Conservation (phyloP, 2,329 filamentous ascomycete species). For the Neopestalotiopsis sp. region DNA sequence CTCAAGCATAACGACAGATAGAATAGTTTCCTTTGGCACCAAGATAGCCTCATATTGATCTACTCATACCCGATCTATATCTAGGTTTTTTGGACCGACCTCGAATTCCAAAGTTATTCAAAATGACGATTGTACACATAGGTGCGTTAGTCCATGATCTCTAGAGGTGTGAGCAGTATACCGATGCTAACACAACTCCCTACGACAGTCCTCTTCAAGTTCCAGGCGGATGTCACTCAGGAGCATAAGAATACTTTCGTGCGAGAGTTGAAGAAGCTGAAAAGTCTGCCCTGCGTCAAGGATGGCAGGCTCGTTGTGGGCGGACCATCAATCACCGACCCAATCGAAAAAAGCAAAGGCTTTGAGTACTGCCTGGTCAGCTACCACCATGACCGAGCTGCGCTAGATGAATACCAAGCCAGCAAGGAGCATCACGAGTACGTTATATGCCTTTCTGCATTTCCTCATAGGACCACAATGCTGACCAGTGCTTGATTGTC, state of each 20-base stretch:
- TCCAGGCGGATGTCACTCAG: constrained; percentile 44
- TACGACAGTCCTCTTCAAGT: constrained; percentile 54
- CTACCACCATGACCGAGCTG: constrained; percentile 51
- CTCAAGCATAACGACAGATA: background rate
- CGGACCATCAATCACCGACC: constrained; percentile 56
- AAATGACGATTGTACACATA: constrained; percentile 8
- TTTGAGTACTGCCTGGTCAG: constrained; percentile 57
- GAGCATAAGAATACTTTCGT: constrained; percentile 51
- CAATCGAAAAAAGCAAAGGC: constrained; percentile 56
- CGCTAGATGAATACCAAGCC: constrained; percentile 55
- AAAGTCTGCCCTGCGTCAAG: constrained; percentile 51
- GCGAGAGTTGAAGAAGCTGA: constrained; percentile 52
- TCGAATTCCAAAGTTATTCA: background rate
- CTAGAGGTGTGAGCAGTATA: background rate
- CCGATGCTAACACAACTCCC: no score
- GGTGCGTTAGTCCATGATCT: background rate
- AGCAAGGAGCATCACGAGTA: constrained; percentile 57
- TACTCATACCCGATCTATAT: background rate
- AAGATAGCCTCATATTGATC: background rate
- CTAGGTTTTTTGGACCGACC: background rate
- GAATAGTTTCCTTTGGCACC: background rate
- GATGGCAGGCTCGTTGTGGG: constrained; percentile 54
- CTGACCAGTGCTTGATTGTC: background rate
- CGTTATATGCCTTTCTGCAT: constrained; percentile 2
- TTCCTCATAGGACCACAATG: background rate